A percentile compares a stretch with the other conserved stretches of the same genome.
These are phyloP conservation scores for Manihot esculenta DNA, from an alignment of 441 rosid species.

Conservation along the genomic window DNA sequence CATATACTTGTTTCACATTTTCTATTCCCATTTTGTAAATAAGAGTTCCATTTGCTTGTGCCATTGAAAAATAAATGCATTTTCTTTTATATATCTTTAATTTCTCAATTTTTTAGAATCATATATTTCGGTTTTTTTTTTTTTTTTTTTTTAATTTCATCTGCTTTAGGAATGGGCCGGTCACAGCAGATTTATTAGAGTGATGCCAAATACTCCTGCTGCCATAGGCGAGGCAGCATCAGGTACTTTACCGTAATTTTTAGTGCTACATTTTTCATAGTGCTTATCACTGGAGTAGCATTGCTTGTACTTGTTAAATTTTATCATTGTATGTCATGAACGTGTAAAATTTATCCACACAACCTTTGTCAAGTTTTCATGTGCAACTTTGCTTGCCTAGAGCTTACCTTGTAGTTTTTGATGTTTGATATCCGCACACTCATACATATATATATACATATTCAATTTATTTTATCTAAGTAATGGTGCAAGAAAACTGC, in stretches of 20 bases:
- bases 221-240: conserved; percentile 85
- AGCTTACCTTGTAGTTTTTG: background rate
- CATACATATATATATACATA: no score
- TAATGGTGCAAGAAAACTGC: background rate
- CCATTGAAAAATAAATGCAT: no score
- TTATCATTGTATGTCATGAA: background rate
- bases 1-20: background rate
- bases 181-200: conserved; percentile 72
- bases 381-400: background rate
- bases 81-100: background rate
- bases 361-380: background rate
- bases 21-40: background rate
- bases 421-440: background rate
- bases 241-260: conserved; percentile 36
- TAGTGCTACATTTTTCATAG: conserved; percentile 6
- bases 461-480: background rate
- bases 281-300: background rate
- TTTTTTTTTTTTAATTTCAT: conserved; percentile 6
- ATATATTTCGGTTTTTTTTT: background rate
- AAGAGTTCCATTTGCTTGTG: background rate
- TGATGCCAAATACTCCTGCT: conserved; percentile 91
- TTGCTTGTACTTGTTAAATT: background rate
- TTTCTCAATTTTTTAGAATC: background rate
- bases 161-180: conserved; percentile 88
- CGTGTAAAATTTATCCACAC: background rate